These are phyloP conservation scores for Apiospora kogelbergensis DNA, from an alignment of 2,329 filamentous ascomycete species.

Conservation along the genomic window DNA sequence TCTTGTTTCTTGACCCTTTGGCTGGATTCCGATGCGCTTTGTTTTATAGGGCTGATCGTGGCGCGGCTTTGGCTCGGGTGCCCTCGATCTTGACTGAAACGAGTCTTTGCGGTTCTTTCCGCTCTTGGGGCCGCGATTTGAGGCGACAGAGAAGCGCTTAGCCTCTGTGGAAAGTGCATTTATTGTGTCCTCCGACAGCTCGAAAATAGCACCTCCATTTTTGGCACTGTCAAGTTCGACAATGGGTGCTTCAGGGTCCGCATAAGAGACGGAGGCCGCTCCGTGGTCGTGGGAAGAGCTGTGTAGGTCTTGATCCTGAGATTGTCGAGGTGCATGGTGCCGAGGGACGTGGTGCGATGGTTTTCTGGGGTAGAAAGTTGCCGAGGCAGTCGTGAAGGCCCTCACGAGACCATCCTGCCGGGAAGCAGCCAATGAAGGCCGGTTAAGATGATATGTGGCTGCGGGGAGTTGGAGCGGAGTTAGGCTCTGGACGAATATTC, in stretches of 20 bases:
- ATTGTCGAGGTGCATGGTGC: neutral
- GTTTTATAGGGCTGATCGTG: neutral
- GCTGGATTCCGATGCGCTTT: neutral
- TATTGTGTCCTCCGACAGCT: conserved; percentile 36
- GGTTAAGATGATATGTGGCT: conserved; percentile 13
- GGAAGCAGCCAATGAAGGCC: conserved; percentile 11
- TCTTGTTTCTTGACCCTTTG: neutral
- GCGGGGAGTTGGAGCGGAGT: conserved; percentile 26
- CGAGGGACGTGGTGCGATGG: conserved; percentile 6
- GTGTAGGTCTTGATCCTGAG: conserved; percentile 1
- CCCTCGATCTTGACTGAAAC: neutral
- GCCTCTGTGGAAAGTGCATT: conserved; percentile 27
- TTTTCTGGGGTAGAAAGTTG: conserved; percentile 18
- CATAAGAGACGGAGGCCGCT: neutral
- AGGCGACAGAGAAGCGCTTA: neutral
- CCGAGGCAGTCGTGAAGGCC: conserved; percentile 23
- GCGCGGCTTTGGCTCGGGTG: neutral
- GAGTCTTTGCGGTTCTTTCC: neutral
- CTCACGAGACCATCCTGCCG: conserved; percentile 15
- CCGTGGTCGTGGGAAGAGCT: neutral
- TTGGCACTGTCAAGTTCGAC: conserved; percentile 22
- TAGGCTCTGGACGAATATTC: conserved; percentile 49
- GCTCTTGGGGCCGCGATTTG: neutral
- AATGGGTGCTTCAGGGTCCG: conserved; percentile 17
- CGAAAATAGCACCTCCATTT: conserved; percentile 28